A percentile compares a stretch with the other conserved stretches of the same genome.
Conservation (phyloP, 148 eudicot genomes). For the Pouteria glomerata region DNA sequence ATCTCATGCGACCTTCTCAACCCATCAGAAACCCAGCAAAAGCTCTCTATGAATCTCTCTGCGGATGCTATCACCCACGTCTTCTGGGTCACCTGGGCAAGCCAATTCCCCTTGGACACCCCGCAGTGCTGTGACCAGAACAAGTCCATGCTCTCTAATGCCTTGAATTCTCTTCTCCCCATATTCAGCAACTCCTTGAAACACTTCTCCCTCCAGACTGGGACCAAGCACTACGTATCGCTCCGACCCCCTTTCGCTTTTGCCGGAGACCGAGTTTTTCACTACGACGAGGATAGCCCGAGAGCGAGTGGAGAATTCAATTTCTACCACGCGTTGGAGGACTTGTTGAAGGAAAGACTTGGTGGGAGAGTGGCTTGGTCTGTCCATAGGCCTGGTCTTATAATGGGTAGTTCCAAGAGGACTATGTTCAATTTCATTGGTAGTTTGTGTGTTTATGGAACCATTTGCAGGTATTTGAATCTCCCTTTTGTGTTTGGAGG, state of each 20-base stretch:
- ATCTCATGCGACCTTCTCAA: slow-evolving; percentile 70
- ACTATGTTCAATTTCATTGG: slow-evolving; percentile 75
- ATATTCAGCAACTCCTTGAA: slow-evolving; percentile 25
- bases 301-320: slow-evolving; percentile 42
- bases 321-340: slow-evolving; percentile 76
- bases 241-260: slow-evolving; percentile 14
- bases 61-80: slow-evolving; percentile 67
- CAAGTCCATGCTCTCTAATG: slow-evolving; percentile 68
- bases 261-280: neutral
- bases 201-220: slow-evolving; percentile 83
- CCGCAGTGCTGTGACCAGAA: slow-evolving; percentile 70
- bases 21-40: slow-evolving; percentile 38
- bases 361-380: slow-evolving; percentile 53
- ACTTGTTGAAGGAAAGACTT: slow-evolving; percentile 59
- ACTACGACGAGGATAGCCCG: slow-evolving; percentile 58
- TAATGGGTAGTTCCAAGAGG: slow-evolving; percentile 58
- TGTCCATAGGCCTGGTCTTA: slow-evolving; percentile 74
- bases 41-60: slow-evolving; percentile 52
- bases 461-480: slow-evolving; percentile 58
- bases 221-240: slow-evolving; percentile 74
- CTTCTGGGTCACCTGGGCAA: slow-evolving; percentile 93
- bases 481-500: slow-evolving; percentile 89
- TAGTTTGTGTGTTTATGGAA: slow-evolving; percentile 64
- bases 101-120: slow-evolving; percentile 57
- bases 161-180: slow-evolving; percentile 57